Base-by-base conservation (phyloP, 2,329 filamentous ascomycete genomes). In the Pestalotiopsis sp. region DNA sequence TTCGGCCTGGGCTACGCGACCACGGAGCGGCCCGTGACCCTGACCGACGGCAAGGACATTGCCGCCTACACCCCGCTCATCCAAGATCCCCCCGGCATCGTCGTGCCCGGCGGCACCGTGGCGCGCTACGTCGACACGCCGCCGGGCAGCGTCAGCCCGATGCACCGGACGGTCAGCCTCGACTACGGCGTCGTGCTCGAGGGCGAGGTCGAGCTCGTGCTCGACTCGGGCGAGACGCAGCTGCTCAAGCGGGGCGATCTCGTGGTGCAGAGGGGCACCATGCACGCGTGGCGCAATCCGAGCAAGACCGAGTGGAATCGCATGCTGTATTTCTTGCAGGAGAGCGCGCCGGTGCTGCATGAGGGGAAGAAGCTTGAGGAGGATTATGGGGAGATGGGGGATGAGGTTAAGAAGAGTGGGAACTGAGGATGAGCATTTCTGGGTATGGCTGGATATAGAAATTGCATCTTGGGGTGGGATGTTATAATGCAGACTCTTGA, bases 1-100 rank as follows among this genome's bases (percentile, higher is more conserved):
- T 87, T 87, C 72, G 81, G 79, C 38, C 81, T 87, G 39, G 80
- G 79, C 69, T 88, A 87, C 76, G 82, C 83, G 7, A 84, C 86
- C 4, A 80, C 82, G 61, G 75, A 79, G 61, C 83, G 82, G 66
- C 86, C 86, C 0, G 81, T 84, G 38, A 74, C 83, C 63, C 78
- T 89, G 71, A 78, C 80, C 71, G 71, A 77, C 25, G 80, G 84
- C 69, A 74, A 79, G 66, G 86, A 89, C 73, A 76, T 88, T 17
- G 72, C 76, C 9, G 77, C 79, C 9, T 87, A 88, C 75, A 76
- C 81, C 38, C 71, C 74, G 49, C 83, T 83, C 70, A 78, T 87
- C 56, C 72, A 78, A 13, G 74, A 79, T 57, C 80, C 84, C 1
- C 85, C 87, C 0, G 86, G 86, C 1, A 79, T 89, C 3, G 81